Base-by-base conservation (phyloP, 2,329 filamentous ascomycete species). In the Pyrenochaeta sp. region DNA sequence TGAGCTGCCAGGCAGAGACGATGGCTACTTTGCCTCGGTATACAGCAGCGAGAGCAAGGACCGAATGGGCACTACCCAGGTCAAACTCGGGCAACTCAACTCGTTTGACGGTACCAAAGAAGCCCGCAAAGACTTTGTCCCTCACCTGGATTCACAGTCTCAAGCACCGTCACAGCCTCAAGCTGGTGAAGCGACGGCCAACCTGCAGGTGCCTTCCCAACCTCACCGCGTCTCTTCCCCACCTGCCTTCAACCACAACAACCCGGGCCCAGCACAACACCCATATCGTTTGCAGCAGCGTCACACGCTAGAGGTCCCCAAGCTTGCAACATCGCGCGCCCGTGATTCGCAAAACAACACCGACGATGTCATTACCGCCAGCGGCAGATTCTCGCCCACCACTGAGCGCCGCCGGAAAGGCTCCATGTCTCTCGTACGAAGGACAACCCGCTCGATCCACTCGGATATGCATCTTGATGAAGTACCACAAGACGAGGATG, bases 261-360 rank as follows among this genome's bases (percentile, higher is more conserved):
- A 76, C 2, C 77, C 82, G 52, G 74, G 82, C 39, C 82, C 87
- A 17, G 52, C 61, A 33, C 79, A 85, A 7, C 81, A 82, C 12
- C 79, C 81, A 29, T 77, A 84, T 17, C 83, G 85, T 49, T 79
- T 94, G 43, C 89, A 90, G 74, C 91, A 97, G 56, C 87, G 93
- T 61, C 90, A 97, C 77, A 97, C 92, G 0, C 82, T 97, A 21
- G 92, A 97, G 75, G 91, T 97, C 0, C 92, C 93, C 7, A 90
- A 88, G 75, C 75, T 82, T 14, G 82, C 87, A n/a, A 79, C 68
- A 11, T 60, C 84, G 30, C 85, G 91, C 64, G 84, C 79, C n/a
- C 87, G 85, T 63, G 92, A 97, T 62, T 83, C 87, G 27, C 75
- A 76, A 27, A 75, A 75, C 32, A 72, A 75, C 27, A 75, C 72